phyloP scores from a whole-genome alignment of 768 basidiomycete genomes.

The Chiua virens region DNA sequence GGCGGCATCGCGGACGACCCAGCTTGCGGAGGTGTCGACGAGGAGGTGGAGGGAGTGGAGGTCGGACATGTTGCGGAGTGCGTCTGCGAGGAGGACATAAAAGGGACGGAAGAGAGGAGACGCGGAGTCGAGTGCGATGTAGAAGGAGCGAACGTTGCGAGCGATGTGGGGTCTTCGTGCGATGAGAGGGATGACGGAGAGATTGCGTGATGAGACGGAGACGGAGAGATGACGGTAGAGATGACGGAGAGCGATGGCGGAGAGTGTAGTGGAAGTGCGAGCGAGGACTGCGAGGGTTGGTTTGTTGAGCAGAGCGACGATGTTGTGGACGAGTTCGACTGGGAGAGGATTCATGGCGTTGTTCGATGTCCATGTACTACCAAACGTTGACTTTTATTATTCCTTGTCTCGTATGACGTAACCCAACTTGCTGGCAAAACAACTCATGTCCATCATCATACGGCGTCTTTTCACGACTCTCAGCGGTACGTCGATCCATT shows the following conservation, averaged over 20 bases:
- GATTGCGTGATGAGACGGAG: constrained; percentile 44
- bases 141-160: constrained; percentile 58
- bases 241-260: constrained; percentile 52
- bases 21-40: constrained; percentile 51
- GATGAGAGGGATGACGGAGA: constrained; percentile 53
- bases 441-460: constrained; percentile 1
- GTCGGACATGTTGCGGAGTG: constrained; percentile 60
- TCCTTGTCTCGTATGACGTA: constrained; percentile 10
- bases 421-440: constrained; percentile 1
- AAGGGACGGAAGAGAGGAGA: constrained; percentile 44
- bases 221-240: constrained; percentile 63
- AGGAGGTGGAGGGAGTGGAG: constrained; percentile 52
- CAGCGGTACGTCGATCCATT: too few species aligned
- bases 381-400: too few species aligned
- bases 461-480: neutral
- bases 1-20: constrained; percentile 44
- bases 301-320: constrained; percentile 37
- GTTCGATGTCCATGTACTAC: too few species aligned
- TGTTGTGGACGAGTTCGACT: constrained; percentile 58
- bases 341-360: constrained; percentile 39
- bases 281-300: constrained; percentile 50
- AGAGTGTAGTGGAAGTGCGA: constrained; percentile 40
- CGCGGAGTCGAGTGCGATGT: constrained; percentile 49
- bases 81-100: constrained; percentile 48
- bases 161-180: constrained; percentile 58